These are phyloP conservation scores for Aureobasidium sp. DNA, from an alignment of 2,329 filamentous ascomycete genomes.

Conservation along the genomic window DNA sequence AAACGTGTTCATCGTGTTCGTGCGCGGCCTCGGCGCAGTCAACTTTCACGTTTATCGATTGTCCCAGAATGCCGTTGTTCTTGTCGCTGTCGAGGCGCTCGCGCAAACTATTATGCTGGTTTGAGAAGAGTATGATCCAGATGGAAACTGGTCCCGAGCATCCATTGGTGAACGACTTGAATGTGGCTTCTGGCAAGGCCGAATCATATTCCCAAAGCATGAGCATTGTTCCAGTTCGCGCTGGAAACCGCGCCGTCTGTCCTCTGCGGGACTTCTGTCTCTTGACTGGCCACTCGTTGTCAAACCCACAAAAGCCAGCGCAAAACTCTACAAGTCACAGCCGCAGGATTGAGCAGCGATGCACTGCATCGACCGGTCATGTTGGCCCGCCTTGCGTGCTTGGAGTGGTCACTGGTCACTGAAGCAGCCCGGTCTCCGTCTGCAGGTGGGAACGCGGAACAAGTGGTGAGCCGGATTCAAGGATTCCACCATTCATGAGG, in stretches of 20 bases:
- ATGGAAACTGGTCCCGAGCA: background rate
- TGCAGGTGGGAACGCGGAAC: background rate
- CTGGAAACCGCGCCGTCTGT: background rate
- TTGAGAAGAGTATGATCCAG: background rate
- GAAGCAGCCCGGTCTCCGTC: background rate
- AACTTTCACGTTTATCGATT: slow-evolving; percentile 9
- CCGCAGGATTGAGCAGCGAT: background rate
- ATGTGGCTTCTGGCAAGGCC: background rate
- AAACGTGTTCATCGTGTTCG: slow-evolving; percentile 9
- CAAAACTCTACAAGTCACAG: background rate
- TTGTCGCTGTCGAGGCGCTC: background rate
- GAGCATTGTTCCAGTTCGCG: background rate
- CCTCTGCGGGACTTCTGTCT: background rate
- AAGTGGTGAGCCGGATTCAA: slow-evolving; percentile 3
- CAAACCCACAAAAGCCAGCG: background rate
- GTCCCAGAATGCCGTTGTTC: slow-evolving; percentile 3
- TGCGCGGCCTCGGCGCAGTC: background rate
- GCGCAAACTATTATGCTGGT: slow-evolving; percentile 1
- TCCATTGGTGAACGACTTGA: background rate
- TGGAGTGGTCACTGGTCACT: background rate
- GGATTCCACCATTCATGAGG: background rate
- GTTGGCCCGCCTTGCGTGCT: background rate
- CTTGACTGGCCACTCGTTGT: background rate
- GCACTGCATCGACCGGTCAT: background rate
- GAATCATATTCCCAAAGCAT: background rate